Base-by-base conservation (phyloP, 495 filamentous ascomycete genomes). In the Xylaria grammica region DNA sequence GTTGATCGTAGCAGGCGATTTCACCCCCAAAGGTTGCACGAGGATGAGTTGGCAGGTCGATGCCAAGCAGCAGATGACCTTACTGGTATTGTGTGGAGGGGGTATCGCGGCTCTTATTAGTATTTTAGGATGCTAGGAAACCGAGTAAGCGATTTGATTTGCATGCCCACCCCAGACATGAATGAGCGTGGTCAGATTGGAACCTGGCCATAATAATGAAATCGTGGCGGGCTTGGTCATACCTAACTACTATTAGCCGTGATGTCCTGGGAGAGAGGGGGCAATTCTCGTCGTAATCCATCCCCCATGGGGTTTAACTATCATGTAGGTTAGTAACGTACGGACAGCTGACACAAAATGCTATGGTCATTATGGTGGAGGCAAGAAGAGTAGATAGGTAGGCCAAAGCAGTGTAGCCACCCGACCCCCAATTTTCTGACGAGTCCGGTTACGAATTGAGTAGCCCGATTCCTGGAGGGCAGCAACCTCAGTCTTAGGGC, bases 41-140 rank as follows among this genome's bases (percentile, higher is more conserved):
- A 32, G 30, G 52, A 51, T 64, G 53, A 30, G 62, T 44, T 56
- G 62, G 52, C 53, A 51, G 52, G 27, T 60, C 40, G 52, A 55
- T 27, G 36, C 36, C 29, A 40, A 45, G 56, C 22, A 29, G 52
- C 61, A 63, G 42, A 64, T 64, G 62, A 64, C 62, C 62, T 64
- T 36, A 20, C 26, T 11, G 57, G 45, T 57, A 45, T 36, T 38
- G 52, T 27, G 26, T 26, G 32, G 32, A 44, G 52, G 45, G 53
- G 52, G 7, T 44, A 50, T 40, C 52, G 62, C 62, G 53, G 44
- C 44, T 64, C 34, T 50, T 50, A 30, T 17, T 45, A 17, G 13
- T 30, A 15, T 32, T 46, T 15, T 0, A 27, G 38, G 36, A 24
- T 24, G 50, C 48, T 2, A 45, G 29, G 42, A 27, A 26, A 22